Base-by-base conservation (phyloP, 495 filamentous ascomycete genomes). In the Trypethelium eluteriae region DNA sequence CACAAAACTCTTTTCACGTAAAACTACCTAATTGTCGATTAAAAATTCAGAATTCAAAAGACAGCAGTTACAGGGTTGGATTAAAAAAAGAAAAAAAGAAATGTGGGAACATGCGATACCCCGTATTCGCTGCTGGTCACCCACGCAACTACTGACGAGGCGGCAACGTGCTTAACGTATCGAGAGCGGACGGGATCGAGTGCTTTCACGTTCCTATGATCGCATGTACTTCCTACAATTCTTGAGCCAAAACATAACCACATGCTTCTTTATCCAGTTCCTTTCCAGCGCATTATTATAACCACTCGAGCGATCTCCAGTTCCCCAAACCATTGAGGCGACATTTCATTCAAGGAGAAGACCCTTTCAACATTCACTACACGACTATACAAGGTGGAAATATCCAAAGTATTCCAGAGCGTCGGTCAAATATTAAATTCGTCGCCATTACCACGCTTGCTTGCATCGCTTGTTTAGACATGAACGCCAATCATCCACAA, bases 201-300 rank as follows among this genome's bases (percentile, higher is more conserved):
- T 59, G 53, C 53, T 59, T 59, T 59, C 53, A 59, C 53, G 53
- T 59, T 59, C 53, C 53, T 59, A 59, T 59, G 53, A 59, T 59
- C 53, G 32, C 36, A 59, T 59, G 53, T 59, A 2, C 25, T 25
- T 25, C 25, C 25, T 25, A 25, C 25, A 25, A 25, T 25, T 25
- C 25, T 25, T 25, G 25, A 25, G 25, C 25, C 25, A 25, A 25
- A 25, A 25, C 1, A 25, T 25, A 25, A 25, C 25, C 25, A 25
- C 25, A 25, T 25, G 25, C 25, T 25, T 25, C 25, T 25, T 25
- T 25, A 25, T 25, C 0, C 25, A 25, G 25, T 0, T 25, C 25
- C 25, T 25, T 25, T 25, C 25, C 25, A 25, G 25, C 25, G 25
- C 25, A 25, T 25, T 25, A 25, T 25, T 25, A 25, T 25, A 25